phyloP scores from a whole-genome alignment of 1,284 basidiomycete species.

The Fomitopsis betulina region DNA sequence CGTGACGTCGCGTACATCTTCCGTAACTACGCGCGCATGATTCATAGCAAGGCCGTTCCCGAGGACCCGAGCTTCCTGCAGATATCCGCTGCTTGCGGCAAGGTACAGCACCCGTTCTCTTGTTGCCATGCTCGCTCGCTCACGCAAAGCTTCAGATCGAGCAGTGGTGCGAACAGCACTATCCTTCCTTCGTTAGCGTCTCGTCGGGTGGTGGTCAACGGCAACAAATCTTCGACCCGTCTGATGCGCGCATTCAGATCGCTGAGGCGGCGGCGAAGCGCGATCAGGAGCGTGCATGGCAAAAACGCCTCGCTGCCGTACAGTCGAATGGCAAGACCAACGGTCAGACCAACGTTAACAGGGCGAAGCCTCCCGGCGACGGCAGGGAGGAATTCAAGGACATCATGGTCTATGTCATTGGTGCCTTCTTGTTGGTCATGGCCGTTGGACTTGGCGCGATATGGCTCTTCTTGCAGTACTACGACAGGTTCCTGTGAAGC shows the following conservation, averaged over 20 bases:
- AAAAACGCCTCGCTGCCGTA: constrained; percentile 35
- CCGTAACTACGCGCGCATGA: constrained; percentile 75
- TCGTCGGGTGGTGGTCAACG: constrained; percentile 25
- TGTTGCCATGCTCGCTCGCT: background rate
- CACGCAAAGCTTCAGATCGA: constrained; percentile 59
- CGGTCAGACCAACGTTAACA: no score
- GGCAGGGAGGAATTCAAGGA: constrained; percentile 17
- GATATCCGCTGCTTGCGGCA: constrained; percentile 77
- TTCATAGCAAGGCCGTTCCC: constrained; percentile 77
- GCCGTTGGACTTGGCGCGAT: constrained; percentile 28
- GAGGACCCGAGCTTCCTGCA: constrained; percentile 87
- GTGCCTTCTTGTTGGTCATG: constrained; percentile 36
- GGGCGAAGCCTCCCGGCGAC: constrained; percentile 8
- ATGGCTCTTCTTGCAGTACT: constrained; percentile 31
- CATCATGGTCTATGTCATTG: constrained; percentile 31
- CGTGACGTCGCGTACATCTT: constrained; percentile 91
- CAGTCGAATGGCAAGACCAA: constrained; percentile 13
- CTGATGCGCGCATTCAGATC: constrained; percentile 55
- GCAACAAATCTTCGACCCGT: constrained; percentile 36
- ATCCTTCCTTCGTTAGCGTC: constrained; percentile 77
- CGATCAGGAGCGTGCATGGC: constrained; percentile 35
- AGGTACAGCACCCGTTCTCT: constrained; percentile 36
- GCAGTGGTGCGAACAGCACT: constrained; percentile 87
- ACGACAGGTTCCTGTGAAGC: background rate
- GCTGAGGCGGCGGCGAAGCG: constrained; percentile 35